phyloP scores from a whole-genome alignment of 768 basidiomycete genomes.

The Lactarius quietus region DNA sequence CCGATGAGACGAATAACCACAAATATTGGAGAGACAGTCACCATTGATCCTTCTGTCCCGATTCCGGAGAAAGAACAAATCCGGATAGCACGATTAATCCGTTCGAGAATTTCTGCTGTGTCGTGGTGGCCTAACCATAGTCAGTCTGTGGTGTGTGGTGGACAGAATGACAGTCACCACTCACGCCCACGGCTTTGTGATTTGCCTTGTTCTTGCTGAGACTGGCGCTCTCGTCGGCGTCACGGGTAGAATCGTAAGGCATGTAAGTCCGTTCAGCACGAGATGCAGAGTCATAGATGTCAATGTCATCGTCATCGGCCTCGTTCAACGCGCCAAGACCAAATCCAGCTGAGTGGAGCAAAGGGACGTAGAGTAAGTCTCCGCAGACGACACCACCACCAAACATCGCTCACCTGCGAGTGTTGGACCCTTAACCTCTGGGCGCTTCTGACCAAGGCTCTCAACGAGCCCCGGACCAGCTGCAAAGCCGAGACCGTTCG shows the following conservation, averaged over 20 bases:
- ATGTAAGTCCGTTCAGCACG: constrained; percentile 43
- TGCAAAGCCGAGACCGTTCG: constrained; percentile 79
- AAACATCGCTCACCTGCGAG: constrained; percentile 48
- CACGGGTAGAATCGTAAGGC: constrained; percentile 63
- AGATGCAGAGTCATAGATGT: constrained; percentile 62
- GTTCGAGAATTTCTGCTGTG: constrained; percentile 58
- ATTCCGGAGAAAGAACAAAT: constrained; percentile 65
- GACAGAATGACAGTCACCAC: background rate
- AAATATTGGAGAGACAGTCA: constrained; percentile 34
- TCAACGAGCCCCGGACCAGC: constrained; percentile 62
- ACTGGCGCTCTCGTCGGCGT: constrained; percentile 59
- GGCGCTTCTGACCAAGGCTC: constrained; percentile 42
- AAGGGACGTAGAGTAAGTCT: background rate
- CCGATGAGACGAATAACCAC: constrained; percentile 25
- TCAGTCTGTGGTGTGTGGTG: background rate
- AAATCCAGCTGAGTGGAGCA: constrained; percentile 59
- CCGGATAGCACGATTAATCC: constrained; percentile 71
- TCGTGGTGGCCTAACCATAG: constrained; percentile 26
- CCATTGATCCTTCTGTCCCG: constrained; percentile 70
- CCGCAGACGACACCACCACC: background rate
- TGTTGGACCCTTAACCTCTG: constrained; percentile 42
- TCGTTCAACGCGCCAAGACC: constrained; percentile 89
- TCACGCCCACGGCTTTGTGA: constrained; percentile 6
- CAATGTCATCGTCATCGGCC: constrained; percentile 89
- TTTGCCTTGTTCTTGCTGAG: constrained; percentile 25